Evolutionary conservation across 805 yeast genomes (phyloP).

Genomic region (Trichomonascus vanleenenianus): DNA sequence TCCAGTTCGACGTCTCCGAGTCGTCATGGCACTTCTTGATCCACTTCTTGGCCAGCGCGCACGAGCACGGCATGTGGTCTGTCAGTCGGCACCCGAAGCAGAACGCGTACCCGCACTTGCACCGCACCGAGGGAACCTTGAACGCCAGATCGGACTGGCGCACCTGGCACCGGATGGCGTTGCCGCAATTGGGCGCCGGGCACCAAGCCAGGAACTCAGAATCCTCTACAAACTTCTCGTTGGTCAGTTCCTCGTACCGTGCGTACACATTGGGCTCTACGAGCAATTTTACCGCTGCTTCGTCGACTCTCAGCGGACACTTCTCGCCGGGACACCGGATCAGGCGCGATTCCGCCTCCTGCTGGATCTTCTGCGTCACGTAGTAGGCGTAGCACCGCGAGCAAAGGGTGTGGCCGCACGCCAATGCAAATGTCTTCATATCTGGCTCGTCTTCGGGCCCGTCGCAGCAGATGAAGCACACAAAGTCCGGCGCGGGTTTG

Average conservation of each 20-base stretch:
- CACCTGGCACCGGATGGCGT: conserved; percentile 41
- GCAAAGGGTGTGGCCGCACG: conserved; percentile 71
- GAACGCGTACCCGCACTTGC: conserved; percentile 60
- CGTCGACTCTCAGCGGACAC: conserved; percentile 37
- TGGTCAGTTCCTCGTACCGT: conserved; percentile 20
- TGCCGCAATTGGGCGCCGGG: conserved; percentile 74
- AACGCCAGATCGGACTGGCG: conserved; percentile 19
- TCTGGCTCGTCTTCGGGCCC: conserved; percentile 40
- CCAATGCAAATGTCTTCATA: conserved; percentile 40
- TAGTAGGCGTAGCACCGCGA: conserved; percentile 58
- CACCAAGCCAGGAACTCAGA: conserved; percentile 58
- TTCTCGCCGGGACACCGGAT: conserved; percentile 57
- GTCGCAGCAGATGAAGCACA: conserved; percentile 72
- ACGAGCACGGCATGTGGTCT: conserved; percentile 81
- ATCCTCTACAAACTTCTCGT: conserved; percentile 43
- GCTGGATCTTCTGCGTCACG: conserved; percentile 36
- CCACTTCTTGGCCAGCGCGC: conserved; percentile 65
- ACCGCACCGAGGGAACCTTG: conserved; percentile 58
- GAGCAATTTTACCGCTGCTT: conserved; percentile 28
- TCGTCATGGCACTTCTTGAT: conserved; percentile 73
- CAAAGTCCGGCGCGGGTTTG: conserved; percentile 15
- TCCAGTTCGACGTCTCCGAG: conserved; percentile 84
- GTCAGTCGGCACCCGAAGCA: conserved; percentile 72
- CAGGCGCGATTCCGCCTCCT: conserved; percentile 28
- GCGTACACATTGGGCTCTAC: conserved; percentile 24